Evolutionary conservation across 495 filamentous ascomycete genomes (phyloP).

Genomic region (Talaromyces nanjingensis): DNA sequence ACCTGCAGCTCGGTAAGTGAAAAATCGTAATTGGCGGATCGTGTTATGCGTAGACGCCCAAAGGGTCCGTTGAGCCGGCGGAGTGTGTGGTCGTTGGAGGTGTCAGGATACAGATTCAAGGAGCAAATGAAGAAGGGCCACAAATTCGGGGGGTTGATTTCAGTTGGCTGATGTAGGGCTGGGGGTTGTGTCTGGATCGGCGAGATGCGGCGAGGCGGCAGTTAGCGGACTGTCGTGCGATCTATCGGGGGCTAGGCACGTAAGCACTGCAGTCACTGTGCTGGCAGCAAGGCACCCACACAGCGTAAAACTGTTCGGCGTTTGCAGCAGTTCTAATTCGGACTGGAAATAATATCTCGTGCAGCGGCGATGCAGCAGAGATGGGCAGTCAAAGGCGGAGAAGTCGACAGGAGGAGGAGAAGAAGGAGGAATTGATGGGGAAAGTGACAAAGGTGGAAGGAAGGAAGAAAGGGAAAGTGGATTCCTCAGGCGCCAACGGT

Average conservation of each 20-base stretch:
- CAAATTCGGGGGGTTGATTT: not conserved
- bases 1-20: not conserved
- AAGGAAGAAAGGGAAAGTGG: not conserved
- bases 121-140: not conserved
- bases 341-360: not conserved
- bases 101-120: not conserved
- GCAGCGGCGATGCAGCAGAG: not conserved
- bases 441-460: not conserved
- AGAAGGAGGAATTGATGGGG: not conserved
- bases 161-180: conserved; percentile 2
- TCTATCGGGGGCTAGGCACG: conserved; percentile 4
- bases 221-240: conserved; percentile 4
- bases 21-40: not conserved
- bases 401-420: not conserved
- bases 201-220: conserved; percentile 3
- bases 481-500: conserved; percentile 1
- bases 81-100: not conserved
- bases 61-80: not conserved
- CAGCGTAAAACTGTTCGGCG: not conserved
- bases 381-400: not conserved
- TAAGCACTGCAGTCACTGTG: not conserved
- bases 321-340: not conserved
- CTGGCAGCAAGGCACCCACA: not conserved
- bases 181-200: conserved; percentile 5
- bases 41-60: conserved; percentile 2